Base-by-base conservation (phyloP, 169 alveolate species). In the Pseudocohnilembus persalinus region DNA sequence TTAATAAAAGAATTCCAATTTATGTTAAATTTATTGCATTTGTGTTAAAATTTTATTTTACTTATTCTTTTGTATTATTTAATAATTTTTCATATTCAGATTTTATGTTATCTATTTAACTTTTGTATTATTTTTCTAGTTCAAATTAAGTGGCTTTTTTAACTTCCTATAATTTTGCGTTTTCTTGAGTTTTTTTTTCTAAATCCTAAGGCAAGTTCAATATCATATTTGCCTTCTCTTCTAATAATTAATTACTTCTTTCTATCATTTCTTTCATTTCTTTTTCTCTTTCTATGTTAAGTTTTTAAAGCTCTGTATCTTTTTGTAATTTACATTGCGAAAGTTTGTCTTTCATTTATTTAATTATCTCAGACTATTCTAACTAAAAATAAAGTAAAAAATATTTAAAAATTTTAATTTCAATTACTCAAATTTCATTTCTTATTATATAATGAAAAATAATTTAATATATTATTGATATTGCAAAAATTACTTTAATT, bases 111-210 rank as follows among this genome's bases (percentile, higher is more conserved):
- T 86, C 87, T 28, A 86, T 75, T 32, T 86, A 65, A 73, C 29
- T 26, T 65, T 86, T 81, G 75, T 35, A 86, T 76, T 86, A 78
- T 32, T 81, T 86, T 81, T 86, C 90, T 27, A 86, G 32, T 76
- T 86, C 86, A 27, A 68, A 35, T 65, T 76, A 35, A 11, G 87
- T 83, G 0, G 35, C n/a, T 74, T 82, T 80, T 33, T 86, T 86
- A 15, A 86, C 76, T 29, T 80, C 87, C 30, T 73, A 77, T 35
- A 68, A 73, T 74, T 86, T 86, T 32, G 79, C 73, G 1, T 80
- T 80, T 65, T 86, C 87, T 26, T 74, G 49, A 6, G 90, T 73
- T 64, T 80, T 80, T 27, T 73, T 68, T 64, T 73, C 35, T 0
- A 86, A 33, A 25, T 63, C 29, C 31, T 86, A 73, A 15, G 90